phyloP scores from a whole-genome alignment of 1,284 basidiomycete genomes.

The Trichosporon sp. region DNA sequence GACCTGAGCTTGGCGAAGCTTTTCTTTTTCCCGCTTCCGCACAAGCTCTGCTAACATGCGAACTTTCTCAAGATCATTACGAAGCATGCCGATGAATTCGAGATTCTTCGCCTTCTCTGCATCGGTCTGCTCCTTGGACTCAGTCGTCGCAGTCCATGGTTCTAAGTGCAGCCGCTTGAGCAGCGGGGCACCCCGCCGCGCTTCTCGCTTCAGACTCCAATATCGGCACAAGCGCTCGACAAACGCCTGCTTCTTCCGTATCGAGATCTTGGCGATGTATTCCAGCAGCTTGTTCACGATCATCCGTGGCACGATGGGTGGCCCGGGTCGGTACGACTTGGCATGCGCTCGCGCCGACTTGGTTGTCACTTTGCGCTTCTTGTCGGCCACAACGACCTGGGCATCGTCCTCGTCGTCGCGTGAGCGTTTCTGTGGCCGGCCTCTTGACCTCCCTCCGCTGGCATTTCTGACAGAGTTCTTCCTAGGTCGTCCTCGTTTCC shows the following conservation, averaged over 20 bases:
- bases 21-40: slow-evolving; percentile 76
- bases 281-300: slow-evolving; percentile 63
- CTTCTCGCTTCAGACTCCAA: slow-evolving; percentile 95
- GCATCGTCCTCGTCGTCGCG: neutral
- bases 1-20: slow-evolving; percentile 66
- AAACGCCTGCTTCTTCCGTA: slow-evolving; percentile 73
- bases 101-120: slow-evolving; percentile 80
- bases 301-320: slow-evolving; percentile 53
- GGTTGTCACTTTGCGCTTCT: slow-evolving; percentile 31
- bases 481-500: slow-evolving; percentile 11
- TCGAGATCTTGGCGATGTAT: slow-evolving; percentile 66
- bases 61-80: slow-evolving; percentile 71
- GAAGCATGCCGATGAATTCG: slow-evolving; percentile 68
- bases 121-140: slow-evolving; percentile 63
- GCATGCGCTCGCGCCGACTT: slow-evolving; percentile 55
- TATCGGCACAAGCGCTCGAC: slow-evolving; percentile 77
- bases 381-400: neutral
- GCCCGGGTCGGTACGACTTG: slow-evolving; percentile 53
- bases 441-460: neutral
- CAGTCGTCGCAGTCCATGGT: slow-evolving; percentile 85
- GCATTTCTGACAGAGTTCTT: slow-evolving; percentile 15
- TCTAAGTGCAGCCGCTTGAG: slow-evolving; percentile 92
- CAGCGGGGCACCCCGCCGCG: slow-evolving; percentile 83
- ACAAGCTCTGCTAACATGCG: slow-evolving; percentile 65
- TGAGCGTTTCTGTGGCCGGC: neutral